These are phyloP conservation scores for Cucurbita argyrosperma DNA, from an alignment of 306 rosid species.

Conservation along the genomic window DNA sequence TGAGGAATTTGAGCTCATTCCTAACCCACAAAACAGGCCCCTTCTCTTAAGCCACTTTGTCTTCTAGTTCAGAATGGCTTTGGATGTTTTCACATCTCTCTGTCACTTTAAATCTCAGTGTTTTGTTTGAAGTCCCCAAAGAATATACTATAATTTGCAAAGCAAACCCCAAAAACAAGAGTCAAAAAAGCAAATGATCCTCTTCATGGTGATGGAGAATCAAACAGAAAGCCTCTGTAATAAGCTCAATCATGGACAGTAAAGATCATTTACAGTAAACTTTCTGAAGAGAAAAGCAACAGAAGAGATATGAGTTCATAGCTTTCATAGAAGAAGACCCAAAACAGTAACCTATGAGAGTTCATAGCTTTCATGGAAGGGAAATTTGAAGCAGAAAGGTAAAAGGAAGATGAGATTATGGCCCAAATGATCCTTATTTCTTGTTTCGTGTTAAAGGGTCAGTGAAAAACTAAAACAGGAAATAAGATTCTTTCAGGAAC, in stretches of 20 bases:
- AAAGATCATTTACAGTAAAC: neutral
- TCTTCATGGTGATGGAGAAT: constrained; percentile 54
- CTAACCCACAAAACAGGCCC: neutral
- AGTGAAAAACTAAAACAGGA: neutral
- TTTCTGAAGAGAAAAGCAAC: neutral
- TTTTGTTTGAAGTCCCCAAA: neutral
- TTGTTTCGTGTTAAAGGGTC: neutral
- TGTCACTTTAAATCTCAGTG: neutral
- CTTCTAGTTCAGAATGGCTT: neutral
- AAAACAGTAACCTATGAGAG: constrained; percentile 27
- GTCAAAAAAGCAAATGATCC: constrained; percentile 64
- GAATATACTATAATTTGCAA: constrained; percentile 1
- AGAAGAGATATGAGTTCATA: neutral
- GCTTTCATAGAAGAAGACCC: constrained; percentile 24
- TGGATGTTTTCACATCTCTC: neutral
- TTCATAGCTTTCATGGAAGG: neutral
- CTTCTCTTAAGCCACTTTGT: neutral
- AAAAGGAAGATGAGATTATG: neutral
- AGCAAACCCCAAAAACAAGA: constrained; percentile 17
- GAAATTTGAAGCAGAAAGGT: neutral
- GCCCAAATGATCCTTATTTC: neutral
- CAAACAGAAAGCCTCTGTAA: constrained; percentile 13
- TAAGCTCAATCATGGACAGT: neutral
- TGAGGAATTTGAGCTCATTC: neutral
- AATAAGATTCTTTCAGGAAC: neutral